Conservation (phyloP, 2,329 filamentous ascomycete species). For the Talaromyces sp. region DNA sequence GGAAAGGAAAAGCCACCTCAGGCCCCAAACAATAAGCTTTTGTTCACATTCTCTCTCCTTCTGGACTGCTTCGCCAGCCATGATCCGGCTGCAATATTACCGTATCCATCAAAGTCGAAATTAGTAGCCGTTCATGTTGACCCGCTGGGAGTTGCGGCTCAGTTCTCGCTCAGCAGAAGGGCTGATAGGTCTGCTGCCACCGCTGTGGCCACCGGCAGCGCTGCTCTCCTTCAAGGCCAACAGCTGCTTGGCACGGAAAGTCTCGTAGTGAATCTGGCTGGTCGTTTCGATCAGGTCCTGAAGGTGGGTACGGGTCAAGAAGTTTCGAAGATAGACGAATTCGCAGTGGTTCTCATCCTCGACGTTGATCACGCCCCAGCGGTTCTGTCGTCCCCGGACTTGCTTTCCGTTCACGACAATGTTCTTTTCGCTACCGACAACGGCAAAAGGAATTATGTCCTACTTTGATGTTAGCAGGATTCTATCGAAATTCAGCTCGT, state of each 20-base stretch:
- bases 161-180: constrained; percentile 91
- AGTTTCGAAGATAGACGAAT: constrained; percentile 97
- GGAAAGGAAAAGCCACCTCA: constrained; percentile 10
- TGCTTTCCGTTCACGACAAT: constrained; percentile 97
- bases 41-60: constrained; percentile 6
- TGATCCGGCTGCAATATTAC: not conserved
- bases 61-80: constrained; percentile 3
- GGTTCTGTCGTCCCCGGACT: constrained; percentile 95
- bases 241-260: constrained; percentile 98
- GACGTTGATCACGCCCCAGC: constrained; percentile 99
- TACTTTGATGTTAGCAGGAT: constrained; percentile 39
- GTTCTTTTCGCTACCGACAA: constrained; percentile 95
- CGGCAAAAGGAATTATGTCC: constrained; percentile 93
- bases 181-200: constrained; percentile 84
- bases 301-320: constrained; percentile 94
- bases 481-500: constrained; percentile 20
- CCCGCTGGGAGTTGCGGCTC: constrained; percentile 92
- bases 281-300: constrained; percentile 99
- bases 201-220: constrained; percentile 61
- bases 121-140: constrained; percentile 99
- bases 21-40: constrained; percentile 9
- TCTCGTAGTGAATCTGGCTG: constrained; percentile 99
- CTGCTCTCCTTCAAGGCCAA: constrained; percentile 97
- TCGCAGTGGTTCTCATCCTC: constrained; percentile 99
- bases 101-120: constrained; percentile 6